phyloP scores from a whole-genome alignment of 2,329 filamentous ascomycete species.

The Ophiostoma australiae region DNA sequence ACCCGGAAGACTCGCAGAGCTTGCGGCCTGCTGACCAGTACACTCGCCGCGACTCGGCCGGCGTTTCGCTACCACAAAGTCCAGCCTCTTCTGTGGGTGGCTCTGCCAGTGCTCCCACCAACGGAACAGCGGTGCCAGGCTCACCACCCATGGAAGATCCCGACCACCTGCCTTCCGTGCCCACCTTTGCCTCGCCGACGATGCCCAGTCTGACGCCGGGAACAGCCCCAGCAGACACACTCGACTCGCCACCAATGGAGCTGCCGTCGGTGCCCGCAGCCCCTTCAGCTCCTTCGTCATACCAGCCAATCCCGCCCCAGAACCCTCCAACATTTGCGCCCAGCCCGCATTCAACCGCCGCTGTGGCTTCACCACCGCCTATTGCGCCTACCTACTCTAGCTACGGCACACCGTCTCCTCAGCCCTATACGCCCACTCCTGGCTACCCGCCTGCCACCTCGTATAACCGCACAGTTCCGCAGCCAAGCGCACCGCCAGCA shows the following conservation, averaged over 20 bases:
- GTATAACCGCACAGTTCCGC: conserved; percentile 8
- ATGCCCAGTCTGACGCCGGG: neutral
- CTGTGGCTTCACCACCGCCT: conserved; percentile 26
- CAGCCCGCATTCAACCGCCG: conserved; percentile 12
- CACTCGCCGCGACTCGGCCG: conserved; percentile 31
- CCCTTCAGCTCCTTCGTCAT: conserved; percentile 18
- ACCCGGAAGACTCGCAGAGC: conserved; percentile 38
- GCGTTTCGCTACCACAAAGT: conserved; percentile 37
- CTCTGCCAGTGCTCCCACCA: conserved; percentile 24
- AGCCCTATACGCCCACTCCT: conserved; percentile 27
- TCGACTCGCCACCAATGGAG: neutral
- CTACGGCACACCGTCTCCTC: conserved; percentile 33
- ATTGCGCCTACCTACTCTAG: conserved; percentile 28
- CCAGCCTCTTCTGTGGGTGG: conserved; percentile 35
- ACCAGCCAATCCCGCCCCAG: conserved; percentile 20
- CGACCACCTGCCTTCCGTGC: neutral
- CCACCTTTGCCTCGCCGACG: neutral
- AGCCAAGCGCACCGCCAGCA: conserved; percentile 8
- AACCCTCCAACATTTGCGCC: conserved; percentile 19
- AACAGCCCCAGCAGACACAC: neutral
- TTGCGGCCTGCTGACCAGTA: neutral
- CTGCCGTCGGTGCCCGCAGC: neutral
- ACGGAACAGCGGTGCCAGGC: neutral
- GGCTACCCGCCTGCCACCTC: neutral
- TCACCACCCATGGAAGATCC: neutral